Evolutionary conservation across 1,284 basidiomycete genomes (phyloP).

Genomic region (Sparassis latifolia): DNA sequence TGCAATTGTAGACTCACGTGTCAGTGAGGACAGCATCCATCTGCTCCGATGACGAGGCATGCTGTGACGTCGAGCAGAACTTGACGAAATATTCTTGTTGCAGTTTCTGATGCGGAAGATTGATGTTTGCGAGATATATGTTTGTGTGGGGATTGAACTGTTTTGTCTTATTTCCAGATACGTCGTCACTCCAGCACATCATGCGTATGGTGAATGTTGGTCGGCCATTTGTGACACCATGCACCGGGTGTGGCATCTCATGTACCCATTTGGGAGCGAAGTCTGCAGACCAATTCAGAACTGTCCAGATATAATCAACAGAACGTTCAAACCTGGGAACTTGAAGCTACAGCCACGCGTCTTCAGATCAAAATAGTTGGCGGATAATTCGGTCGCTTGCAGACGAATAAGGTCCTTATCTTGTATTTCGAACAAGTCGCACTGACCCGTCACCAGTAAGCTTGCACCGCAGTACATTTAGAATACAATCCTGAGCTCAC

Average conservation of each 20-base stretch:
- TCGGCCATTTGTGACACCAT: background rate
- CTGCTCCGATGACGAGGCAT: constrained; percentile 26
- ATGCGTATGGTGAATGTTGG: background rate
- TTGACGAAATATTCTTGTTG: constrained; percentile 28
- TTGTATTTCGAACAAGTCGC: background rate
- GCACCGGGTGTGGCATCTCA: background rate
- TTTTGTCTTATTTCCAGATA: constrained; percentile 28
- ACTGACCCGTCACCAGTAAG: background rate
- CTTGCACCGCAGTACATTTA: background rate
- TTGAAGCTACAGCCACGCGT: background rate
- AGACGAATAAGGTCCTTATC: background rate
- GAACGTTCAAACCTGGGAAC: background rate
- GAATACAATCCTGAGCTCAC: background rate
- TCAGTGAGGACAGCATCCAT: constrained; percentile 14
- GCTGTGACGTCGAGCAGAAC: constrained; percentile 28
- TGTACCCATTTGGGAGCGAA: background rate
- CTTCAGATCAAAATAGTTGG: constrained; percentile 4
- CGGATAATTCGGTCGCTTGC: background rate
- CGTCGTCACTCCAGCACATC: constrained; percentile 23
- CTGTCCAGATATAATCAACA: background rate
- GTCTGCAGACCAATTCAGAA: background rate
- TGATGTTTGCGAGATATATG: constrained; percentile 21
- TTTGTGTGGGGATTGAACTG: constrained; percentile 27
- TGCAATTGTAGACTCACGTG: background rate
- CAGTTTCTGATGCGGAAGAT: constrained; percentile 20